phyloP scores from a whole-genome alignment of 768 basidiomycete genomes.

The Boletus vinaceobasis region DNA sequence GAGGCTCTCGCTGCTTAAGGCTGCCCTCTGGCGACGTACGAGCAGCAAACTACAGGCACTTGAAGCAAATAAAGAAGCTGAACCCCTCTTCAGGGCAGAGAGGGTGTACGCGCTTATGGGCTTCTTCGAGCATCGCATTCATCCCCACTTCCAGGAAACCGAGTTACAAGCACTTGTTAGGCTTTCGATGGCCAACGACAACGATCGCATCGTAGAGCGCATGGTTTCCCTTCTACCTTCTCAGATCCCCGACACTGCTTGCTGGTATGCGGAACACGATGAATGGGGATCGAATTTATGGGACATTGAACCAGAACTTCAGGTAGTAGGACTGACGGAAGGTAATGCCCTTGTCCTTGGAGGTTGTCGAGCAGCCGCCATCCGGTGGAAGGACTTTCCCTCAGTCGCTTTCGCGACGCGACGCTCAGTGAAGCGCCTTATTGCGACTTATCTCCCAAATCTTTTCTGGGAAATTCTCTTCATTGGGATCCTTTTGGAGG shows the following conservation, averaged over 20 bases:
- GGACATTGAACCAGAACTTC: constrained; percentile 18
- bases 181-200: constrained; percentile 26
- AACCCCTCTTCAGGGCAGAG: constrained; percentile 8
- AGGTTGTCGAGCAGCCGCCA: constrained; percentile 20
- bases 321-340: constrained; percentile 19
- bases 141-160: constrained; percentile 14
- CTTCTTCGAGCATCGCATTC: constrained; percentile 26
- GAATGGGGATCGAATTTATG: constrained; percentile 14
- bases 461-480: constrained; percentile 2
- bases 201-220: constrained; percentile 18
- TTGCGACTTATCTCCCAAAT: constrained; percentile 7
- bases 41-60: not conserved
- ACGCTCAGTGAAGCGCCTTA: constrained; percentile 10
- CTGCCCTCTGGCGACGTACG: constrained; percentile 23
- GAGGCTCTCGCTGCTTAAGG: constrained; percentile 18
- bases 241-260: not conserved
- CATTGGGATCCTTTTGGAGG: not conserved
- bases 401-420: constrained; percentile 11
- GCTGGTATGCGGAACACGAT: constrained; percentile 24
- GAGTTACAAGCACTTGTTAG: constrained; percentile 20
- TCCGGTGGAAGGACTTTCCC: constrained; percentile 26
- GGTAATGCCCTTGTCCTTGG: constrained; percentile 18
- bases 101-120: constrained; percentile 28
- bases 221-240: constrained; percentile 22
- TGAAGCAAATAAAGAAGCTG: not conserved